phyloP scores from a whole-genome alignment of 2,329 filamentous ascomycete species.

The Cordyceps militaris region DNA sequence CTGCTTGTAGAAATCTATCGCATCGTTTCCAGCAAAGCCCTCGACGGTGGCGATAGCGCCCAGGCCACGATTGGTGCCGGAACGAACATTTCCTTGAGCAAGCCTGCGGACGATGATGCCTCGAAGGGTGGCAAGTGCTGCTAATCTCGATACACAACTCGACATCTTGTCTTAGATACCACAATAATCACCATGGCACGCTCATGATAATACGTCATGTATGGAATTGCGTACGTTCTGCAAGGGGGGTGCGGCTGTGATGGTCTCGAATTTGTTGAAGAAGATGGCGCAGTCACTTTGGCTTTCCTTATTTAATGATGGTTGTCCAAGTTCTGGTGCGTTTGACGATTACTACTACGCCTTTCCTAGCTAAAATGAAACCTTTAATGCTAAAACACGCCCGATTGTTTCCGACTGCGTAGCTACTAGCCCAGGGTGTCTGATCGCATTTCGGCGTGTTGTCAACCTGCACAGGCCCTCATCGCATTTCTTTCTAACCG shows the following conservation, averaged over 20 bases:
- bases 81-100: slow-evolving; percentile 79
- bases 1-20: slow-evolving; percentile 87
- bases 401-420: neutral
- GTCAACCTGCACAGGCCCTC: neutral
- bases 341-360: slow-evolving; percentile 31
- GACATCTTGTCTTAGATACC: slow-evolving; percentile 9
- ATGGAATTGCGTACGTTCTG: neutral
- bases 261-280: slow-evolving; percentile 31
- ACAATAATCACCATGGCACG: neutral
- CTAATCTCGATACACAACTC: slow-evolving; percentile 34
- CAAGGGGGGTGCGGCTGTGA: slow-evolving; percentile 25
- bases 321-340: slow-evolving; percentile 29
- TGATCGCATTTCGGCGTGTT: neutral
- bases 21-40: slow-evolving; percentile 95
- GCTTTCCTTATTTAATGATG: slow-evolving; percentile 33
- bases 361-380: slow-evolving; percentile 31
- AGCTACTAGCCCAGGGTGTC: neutral
- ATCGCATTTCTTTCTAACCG: neutral
- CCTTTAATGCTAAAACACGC: slow-evolving; percentile 22
- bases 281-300: slow-evolving; percentile 34
- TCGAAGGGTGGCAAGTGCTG: slow-evolving; percentile 78
- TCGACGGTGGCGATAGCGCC: slow-evolving; percentile 79
- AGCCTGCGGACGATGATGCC: slow-evolving; percentile 68
- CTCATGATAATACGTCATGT: slow-evolving; percentile 13
- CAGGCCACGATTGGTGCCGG: slow-evolving; percentile 74